phyloP scores from a whole-genome alignment of 2,329 filamentous ascomycete species.

The Orbilia javanica region DNA sequence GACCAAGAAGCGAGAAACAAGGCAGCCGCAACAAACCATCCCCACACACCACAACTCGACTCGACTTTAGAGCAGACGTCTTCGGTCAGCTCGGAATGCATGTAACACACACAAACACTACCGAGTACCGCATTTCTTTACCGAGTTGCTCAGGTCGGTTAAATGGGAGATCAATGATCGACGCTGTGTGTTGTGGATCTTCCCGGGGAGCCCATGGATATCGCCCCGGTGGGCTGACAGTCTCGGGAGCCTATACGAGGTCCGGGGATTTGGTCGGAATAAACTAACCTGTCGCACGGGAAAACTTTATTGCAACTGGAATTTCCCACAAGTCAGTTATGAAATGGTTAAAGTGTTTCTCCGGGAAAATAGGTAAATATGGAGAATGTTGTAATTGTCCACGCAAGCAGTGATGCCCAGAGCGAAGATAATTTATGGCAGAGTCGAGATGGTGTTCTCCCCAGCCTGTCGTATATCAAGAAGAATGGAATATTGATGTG shows the following conservation, averaged over 20 bases:
- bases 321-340: constrained; percentile 66
- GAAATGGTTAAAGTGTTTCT: constrained; percentile 20
- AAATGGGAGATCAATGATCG: constrained; percentile 46
- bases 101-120: constrained; percentile 20
- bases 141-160: constrained; percentile 51
- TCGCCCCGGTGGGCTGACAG: neutral
- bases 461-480: constrained; percentile 28
- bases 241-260: constrained; percentile 1
- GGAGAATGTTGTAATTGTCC: constrained; percentile 23
- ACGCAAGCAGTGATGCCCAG: constrained; percentile 39
- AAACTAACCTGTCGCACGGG: constrained; percentile 70
- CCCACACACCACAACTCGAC: constrained; percentile 37
- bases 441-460: constrained; percentile 25
- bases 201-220: constrained; percentile 1
- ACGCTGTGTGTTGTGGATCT: constrained; percentile 13
- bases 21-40: constrained; percentile 49
- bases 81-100: constrained; percentile 38
- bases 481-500: constrained; percentile 32
- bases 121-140: constrained; percentile 53
- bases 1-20: constrained; percentile 53
- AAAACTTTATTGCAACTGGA: constrained; percentile 72
- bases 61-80: constrained; percentile 13
- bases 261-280: neutral
- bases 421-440: neutral
- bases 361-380: constrained; percentile 16